Evolutionary conservation across 306 rosid genomes (phyloP).

Genomic region (Citrullus colocynthis): DNA sequence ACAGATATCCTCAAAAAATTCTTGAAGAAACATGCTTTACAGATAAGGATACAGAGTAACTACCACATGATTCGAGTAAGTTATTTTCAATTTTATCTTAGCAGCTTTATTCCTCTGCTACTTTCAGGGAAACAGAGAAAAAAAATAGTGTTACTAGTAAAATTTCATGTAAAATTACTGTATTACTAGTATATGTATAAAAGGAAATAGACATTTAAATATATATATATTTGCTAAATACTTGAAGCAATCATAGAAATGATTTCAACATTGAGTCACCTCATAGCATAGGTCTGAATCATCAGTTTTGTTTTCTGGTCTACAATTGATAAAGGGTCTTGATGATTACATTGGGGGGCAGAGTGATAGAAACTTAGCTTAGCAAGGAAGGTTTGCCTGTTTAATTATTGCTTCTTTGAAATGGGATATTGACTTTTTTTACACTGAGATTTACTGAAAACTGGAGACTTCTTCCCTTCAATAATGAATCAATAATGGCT

Average conservation of each 20-base stretch:
- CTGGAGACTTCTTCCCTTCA: neutral
- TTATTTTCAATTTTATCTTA: neutral
- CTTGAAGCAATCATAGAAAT: neutral
- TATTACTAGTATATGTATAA: neutral
- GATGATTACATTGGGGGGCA: neutral
- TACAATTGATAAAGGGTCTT: neutral
- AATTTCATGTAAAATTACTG: too few relatives aligned
- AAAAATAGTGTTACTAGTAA: neutral
- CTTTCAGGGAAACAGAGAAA: neutral
- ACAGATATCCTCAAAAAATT: neutral
- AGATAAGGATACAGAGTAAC: slow-evolving; percentile 4
- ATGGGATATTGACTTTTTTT: neutral
- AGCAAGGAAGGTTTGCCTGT: neutral
- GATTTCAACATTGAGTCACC: neutral
- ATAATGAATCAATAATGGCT: neutral
- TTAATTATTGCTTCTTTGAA: neutral
- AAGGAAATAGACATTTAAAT: neutral
- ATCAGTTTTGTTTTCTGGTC: neutral
- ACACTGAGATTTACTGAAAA: slow-evolving; percentile 2
- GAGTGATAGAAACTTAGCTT: slow-evolving; percentile 7
- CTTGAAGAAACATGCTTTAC: slow-evolving; percentile 5
- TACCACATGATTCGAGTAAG: neutral
- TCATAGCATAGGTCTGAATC: slow-evolving; percentile 1
- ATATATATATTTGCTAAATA: neutral
- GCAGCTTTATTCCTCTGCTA: neutral